These are phyloP conservation scores for Plasmodium cynomolgi DNA, from an alignment of 169 alveolate species.

Conservation along the genomic window DNA sequence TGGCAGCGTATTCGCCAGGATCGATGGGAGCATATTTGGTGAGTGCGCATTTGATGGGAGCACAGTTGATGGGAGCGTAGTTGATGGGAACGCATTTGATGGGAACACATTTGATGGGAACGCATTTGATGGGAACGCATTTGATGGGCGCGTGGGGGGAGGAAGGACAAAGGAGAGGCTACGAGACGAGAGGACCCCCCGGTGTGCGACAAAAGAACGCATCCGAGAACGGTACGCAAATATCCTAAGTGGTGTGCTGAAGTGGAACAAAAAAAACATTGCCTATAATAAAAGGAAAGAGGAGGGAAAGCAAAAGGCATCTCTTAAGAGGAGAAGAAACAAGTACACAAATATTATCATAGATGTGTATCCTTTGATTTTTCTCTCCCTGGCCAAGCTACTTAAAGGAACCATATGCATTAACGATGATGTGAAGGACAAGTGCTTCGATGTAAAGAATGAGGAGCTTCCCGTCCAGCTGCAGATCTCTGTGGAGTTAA, in stretches of 20 bases:
- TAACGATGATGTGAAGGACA: slow-evolving; percentile 40
- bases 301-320: neutral
- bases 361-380: slow-evolving; percentile 62
- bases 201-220: neutral
- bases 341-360: slow-evolving; percentile 63
- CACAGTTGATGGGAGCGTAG: neutral
- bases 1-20: neutral
- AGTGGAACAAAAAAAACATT: slow-evolving; percentile 47
- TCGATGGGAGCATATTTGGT: neutral
- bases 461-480: slow-evolving; percentile 40
- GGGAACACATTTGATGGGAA: neutral
- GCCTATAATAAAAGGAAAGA: slow-evolving; percentile 57
- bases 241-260: slow-evolving; percentile 8
- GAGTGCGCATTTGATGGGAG: neutral
- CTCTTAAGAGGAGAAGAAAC: slow-evolving; percentile 54
- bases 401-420: slow-evolving; percentile 22
- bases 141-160: neutral
- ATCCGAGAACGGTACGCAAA: slow-evolving; percentile 11
- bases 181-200: neutral
- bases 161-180: neutral
- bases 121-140: neutral
- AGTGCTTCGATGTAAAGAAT: slow-evolving; percentile 59
- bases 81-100: neutral
- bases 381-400: slow-evolving; percentile 30
- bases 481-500: slow-evolving; percentile 9